Conservation (phyloP, 176 grass and related monocot genomes). For the Carex pumila region DNA sequence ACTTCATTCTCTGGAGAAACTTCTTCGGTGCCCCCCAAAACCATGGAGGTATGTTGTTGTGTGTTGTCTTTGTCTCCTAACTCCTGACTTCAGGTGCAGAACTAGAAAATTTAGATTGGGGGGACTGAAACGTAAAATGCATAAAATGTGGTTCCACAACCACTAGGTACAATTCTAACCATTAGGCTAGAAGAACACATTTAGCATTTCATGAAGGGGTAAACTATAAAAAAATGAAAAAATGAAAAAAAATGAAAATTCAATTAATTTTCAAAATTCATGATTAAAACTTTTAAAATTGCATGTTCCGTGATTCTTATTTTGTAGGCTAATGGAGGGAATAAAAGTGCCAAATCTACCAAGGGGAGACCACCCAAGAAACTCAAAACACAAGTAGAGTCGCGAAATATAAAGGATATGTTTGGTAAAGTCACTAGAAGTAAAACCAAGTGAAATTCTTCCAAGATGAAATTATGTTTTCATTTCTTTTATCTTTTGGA, state of each 20-base stretch:
- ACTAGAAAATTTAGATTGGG: too few species aligned
- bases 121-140: too few species aligned
- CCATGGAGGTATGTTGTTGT: slow-evolving; percentile 37
- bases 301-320: neutral
- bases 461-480: neutral
- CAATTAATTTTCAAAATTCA: too few species aligned
- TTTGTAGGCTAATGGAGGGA: slow-evolving; percentile 32
- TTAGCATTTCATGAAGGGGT: too few species aligned
- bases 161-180: too few species aligned
- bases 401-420: slow-evolving; percentile 89
- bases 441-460: slow-evolving; percentile 21
- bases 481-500: neutral
- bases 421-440: slow-evolving; percentile 68
- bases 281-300: too few species aligned
- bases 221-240: too few species aligned
- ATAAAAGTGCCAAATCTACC: slow-evolving; percentile 26
- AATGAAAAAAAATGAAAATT: too few species aligned
- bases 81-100: neutral
- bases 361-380: slow-evolving; percentile 72
- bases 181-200: too few species aligned
- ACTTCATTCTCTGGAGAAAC: slow-evolving; percentile 33
- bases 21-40: slow-evolving; percentile 18
- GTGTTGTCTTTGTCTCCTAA: neutral
- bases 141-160: too few species aligned
- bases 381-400: slow-evolving; percentile 52